Evolutionary conservation across 2,329 filamentous ascomycete genomes (phyloP).

Genomic region (Alternaria hordeiaustralica): DNA sequence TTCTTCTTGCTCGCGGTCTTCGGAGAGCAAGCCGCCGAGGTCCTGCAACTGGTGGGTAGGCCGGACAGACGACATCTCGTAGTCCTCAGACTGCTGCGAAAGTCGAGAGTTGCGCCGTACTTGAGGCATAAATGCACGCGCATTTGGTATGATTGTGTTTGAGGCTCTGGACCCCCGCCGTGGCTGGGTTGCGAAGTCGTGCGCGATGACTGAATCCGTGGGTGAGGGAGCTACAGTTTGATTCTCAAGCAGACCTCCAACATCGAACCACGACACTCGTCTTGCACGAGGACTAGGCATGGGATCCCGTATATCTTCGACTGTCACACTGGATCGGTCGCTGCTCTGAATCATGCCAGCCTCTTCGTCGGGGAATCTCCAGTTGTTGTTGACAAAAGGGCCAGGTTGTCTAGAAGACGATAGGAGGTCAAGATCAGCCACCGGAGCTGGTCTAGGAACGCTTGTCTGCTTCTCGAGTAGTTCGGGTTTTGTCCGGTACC

Average conservation of each 20-base stretch:
- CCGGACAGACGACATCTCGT: slow-evolving; percentile 36
- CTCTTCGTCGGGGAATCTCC: slow-evolving; percentile 42
- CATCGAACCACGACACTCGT: slow-evolving; percentile 82
- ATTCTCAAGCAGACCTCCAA: slow-evolving; percentile 74
- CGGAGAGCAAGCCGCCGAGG: slow-evolving; percentile 31
- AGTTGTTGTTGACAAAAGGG: slow-evolving; percentile 39
- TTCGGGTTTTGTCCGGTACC: slow-evolving; percentile 68
- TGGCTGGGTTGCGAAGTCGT: slow-evolving; percentile 51
- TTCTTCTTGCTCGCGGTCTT: slow-evolving; percentile 31
- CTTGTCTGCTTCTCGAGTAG: slow-evolving; percentile 53
- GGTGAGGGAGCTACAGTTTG: slow-evolving; percentile 35
- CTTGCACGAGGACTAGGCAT: slow-evolving; percentile 52
- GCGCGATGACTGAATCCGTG: slow-evolving; percentile 46
- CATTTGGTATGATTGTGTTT: slow-evolving; percentile 27
- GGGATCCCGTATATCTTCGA: slow-evolving; percentile 38
- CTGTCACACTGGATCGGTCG: slow-evolving; percentile 30
- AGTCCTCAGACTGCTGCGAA: slow-evolving; percentile 44
- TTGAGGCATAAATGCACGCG: slow-evolving; percentile 32
- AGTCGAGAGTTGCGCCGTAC: slow-evolving; percentile 41
- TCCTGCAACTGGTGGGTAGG: slow-evolving; percentile 35
- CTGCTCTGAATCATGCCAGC: slow-evolving; percentile 23
- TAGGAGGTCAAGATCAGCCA: slow-evolving; percentile 37
- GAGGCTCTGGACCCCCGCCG: slow-evolving; percentile 43
- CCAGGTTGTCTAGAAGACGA: slow-evolving; percentile 25
- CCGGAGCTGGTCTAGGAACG: slow-evolving; percentile 50